A percentile compares a stretch with the other conserved stretches of the same genome.
phyloP scores from a whole-genome alignment of 176 grass and related monocot species.

The Stipa capillata region DNA sequence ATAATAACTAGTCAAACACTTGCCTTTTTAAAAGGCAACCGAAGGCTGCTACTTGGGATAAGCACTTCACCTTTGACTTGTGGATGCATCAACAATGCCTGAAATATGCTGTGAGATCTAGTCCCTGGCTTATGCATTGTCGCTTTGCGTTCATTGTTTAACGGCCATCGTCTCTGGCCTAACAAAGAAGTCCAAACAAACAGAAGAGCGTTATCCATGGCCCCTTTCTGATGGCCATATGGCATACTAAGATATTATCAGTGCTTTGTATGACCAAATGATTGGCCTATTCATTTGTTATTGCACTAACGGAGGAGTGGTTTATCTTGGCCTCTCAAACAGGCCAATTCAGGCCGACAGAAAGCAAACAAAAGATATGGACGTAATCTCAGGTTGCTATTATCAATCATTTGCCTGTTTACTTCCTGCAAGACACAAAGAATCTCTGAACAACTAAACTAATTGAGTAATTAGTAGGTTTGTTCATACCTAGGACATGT shows the following conservation, averaged over 20 bases:
- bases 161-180: conserved; percentile 33
- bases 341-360: conserved; percentile 36
- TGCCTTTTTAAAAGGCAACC: conserved; percentile 30
- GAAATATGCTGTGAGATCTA: conserved; percentile 31
- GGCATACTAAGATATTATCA: conserved; percentile 29
- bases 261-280: conserved; percentile 44
- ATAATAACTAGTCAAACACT: conserved; percentile 26
- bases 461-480: neutral
- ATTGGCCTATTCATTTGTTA: conserved; percentile 29
- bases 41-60: conserved; percentile 21
- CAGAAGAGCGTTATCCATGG: conserved; percentile 25
- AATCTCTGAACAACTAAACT: conserved; percentile 38
- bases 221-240: conserved; percentile 26
- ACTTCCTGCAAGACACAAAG: conserved; percentile 50
- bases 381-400: conserved; percentile 39
- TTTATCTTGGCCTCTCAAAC: conserved; percentile 18
- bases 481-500: neutral
- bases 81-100: conserved; percentile 7
- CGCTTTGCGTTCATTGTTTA: conserved; percentile 24
- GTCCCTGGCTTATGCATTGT: conserved; percentile 15
- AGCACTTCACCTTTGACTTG: conserved; percentile 37
- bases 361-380: conserved; percentile 50
- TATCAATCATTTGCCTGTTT: conserved; percentile 31
- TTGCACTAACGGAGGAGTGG: conserved; percentile 19
- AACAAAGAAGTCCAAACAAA: conserved; percentile 39